A percentile compares a stretch with the other conserved stretches of the same genome.
Evolutionary conservation across 129 eudicot genomes (phyloP).

Genomic region (Flaveria bidentis): DNA sequence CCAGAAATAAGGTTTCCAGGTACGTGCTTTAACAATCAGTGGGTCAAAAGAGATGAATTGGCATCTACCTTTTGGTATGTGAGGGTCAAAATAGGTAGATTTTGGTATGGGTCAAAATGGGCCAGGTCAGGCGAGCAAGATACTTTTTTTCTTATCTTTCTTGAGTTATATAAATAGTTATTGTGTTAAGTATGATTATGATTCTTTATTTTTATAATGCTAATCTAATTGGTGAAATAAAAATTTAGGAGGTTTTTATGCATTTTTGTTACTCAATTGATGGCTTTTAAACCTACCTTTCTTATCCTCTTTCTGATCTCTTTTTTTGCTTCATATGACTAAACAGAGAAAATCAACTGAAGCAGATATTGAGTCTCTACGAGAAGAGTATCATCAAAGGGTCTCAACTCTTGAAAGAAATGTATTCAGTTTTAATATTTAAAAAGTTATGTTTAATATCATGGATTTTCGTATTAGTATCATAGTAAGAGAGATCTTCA

Average conservation of each 20-base stretch:
- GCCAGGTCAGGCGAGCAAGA: background rate
- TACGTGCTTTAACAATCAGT: background rate
- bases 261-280: background rate
- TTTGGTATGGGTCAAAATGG: constrained; percentile 5
- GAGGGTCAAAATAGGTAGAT: background rate
- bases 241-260: background rate
- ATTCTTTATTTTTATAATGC: background rate
- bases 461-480: background rate
- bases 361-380: constrained; percentile 82
- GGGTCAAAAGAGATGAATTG: constrained; percentile 6
- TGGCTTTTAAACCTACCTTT: background rate
- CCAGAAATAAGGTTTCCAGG: background rate
- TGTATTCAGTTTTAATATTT: constrained; percentile 40
- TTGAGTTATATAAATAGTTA: background rate
- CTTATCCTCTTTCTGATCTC: constrained; percentile 16
- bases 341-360: constrained; percentile 85
- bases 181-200: background rate
- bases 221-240: background rate
- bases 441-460: constrained; percentile 2
- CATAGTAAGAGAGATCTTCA: constrained; percentile 18
- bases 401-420: constrained; percentile 87
- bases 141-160: background rate
- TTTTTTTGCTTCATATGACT: constrained; percentile 16
- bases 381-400: constrained; percentile 93
- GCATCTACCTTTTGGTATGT: background rate